Percentiles rank a stretch among this genome's conserved stretches.
Evolutionary conservation across 2,329 filamentous ascomycete genomes (phyloP).

Genomic region (Nigrospora oryzae): DNA sequence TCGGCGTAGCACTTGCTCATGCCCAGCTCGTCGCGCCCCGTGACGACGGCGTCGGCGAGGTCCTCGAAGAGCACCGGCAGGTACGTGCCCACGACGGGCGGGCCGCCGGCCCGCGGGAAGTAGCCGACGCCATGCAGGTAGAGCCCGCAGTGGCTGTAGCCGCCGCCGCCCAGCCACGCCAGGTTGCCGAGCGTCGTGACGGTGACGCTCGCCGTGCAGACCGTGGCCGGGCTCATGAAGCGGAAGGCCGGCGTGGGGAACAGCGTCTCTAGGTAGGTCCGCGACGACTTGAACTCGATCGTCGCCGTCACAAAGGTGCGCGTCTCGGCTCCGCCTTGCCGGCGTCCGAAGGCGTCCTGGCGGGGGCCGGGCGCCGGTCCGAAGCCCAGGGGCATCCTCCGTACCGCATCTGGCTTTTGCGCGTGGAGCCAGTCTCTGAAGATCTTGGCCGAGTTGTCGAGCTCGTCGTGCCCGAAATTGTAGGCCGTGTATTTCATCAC

Average conservation of each 20-base stretch:
- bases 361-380: conserved; percentile 37
- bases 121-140: conserved; percentile 57
- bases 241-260: conserved; percentile 31
- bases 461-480: conserved; percentile 52
- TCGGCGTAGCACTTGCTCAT: conserved; percentile 51
- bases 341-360: conserved; percentile 21
- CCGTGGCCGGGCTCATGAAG: conserved; percentile 33
- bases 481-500: conserved; percentile 34
- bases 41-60: conserved; percentile 50
- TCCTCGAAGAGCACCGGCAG: conserved; percentile 50
- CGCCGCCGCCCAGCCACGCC: conserved; percentile 51
- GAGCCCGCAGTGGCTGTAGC: conserved; percentile 49
- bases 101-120: conserved; percentile 39
- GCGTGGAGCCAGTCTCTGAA: conserved; percentile 41
- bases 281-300: conserved; percentile 39
- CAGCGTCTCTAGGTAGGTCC: conserved; percentile 38
- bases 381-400: conserved; percentile 35
- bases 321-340: conserved; percentile 8
- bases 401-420: conserved; percentile 25
- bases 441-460: conserved; percentile 40
- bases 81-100: conserved; percentile 40
- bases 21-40: conserved; percentile 51
- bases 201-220: conserved; percentile 33
- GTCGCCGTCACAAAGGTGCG: conserved; percentile 35
- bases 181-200: conserved; percentile 36